Base-by-base conservation (phyloP, 2,329 filamentous ascomycete species). In the Orbilia blumenaviensis region DNA sequence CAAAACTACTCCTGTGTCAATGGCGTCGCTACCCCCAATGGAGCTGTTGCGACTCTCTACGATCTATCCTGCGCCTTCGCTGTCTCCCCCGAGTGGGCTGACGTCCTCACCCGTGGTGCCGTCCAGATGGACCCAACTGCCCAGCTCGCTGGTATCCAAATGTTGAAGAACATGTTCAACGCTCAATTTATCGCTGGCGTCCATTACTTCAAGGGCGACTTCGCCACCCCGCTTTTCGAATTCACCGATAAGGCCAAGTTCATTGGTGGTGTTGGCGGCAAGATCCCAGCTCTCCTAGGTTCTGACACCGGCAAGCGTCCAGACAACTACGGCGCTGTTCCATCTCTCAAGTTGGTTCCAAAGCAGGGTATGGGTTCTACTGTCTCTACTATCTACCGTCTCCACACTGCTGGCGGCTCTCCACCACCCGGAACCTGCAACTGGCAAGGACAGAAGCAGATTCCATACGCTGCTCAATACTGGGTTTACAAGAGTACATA, bases 1-100 rank as follows among this genome's bases (percentile, higher is more conserved):
- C 90, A 97, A 84, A 97, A 97, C 87, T 98, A 97, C 86, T 96
- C 92, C 61, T 97, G 94, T 86, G 85, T 88, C 72, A 84, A 86
- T 64, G 87, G 88, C 0, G 84, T 84, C 0, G 94, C 94, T 12
- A 85, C 85, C 8, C 86, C 89, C 16, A 83, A 86, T 58, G 94
- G 94, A 78, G 94, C 94, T 64, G 81, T 92, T 0, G 94, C 94
- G 66, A 90, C 88, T 0, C 91, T 98, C 80, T 97, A 92, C 89
- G 93, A 97, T 84, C 91, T 90, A 73, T 92, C 89, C 79, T 97
- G 94, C 84, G 91, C 91, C 5, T 86, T 91, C 44, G 21, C 66
- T 2, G 85, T 88, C 79, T 89, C 89, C 80, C 90, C 92, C 0
- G 86, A 89, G 66, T 85, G 95, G 14, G 85, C 94, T 44, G 81